These are phyloP conservation scores for Solanum sparsipilum DNA, from an alignment of 257 asterid species.

Conservation along the genomic window DNA sequence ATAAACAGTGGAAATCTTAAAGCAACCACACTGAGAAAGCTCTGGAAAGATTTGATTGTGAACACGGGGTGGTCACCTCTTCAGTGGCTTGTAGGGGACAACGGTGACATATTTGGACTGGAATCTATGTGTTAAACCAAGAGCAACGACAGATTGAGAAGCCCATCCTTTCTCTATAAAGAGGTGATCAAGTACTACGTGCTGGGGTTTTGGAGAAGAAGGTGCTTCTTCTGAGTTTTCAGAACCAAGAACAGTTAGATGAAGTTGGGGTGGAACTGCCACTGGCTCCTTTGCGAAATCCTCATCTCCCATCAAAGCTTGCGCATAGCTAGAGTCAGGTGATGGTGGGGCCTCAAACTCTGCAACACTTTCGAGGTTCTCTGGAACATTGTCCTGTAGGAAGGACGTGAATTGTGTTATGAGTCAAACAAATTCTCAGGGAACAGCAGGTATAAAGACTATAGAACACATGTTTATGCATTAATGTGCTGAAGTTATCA, in stretches of 20 bases:
- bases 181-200: slow-evolving; percentile 83
- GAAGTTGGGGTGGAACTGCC: slow-evolving; percentile 69
- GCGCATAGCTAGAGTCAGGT: slow-evolving; percentile 74
- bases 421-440: neutral
- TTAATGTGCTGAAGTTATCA: neutral
- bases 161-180: slow-evolving; percentile 68
- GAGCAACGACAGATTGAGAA: slow-evolving; percentile 64
- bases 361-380: slow-evolving; percentile 62
- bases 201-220: slow-evolving; percentile 48
- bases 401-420: neutral
- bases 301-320: slow-evolving; percentile 51
- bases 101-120: slow-evolving; percentile 82
- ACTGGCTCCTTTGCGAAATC: slow-evolving; percentile 75
- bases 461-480: neutral
- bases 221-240: slow-evolving; percentile 28
- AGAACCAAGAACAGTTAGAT: slow-evolving; percentile 30
- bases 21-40: neutral
- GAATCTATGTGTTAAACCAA: slow-evolving; percentile 73
- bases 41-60: neutral
- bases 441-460: neutral
- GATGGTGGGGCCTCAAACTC: slow-evolving; percentile 89
- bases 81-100: slow-evolving; percentile 78
- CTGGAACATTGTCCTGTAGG: slow-evolving; percentile 60
- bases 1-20: neutral
- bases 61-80: slow-evolving; percentile 28